These are phyloP conservation scores for Amylostereum areolatum DNA, from an alignment of 1,284 basidiomycete genomes.

Conservation along the genomic window DNA sequence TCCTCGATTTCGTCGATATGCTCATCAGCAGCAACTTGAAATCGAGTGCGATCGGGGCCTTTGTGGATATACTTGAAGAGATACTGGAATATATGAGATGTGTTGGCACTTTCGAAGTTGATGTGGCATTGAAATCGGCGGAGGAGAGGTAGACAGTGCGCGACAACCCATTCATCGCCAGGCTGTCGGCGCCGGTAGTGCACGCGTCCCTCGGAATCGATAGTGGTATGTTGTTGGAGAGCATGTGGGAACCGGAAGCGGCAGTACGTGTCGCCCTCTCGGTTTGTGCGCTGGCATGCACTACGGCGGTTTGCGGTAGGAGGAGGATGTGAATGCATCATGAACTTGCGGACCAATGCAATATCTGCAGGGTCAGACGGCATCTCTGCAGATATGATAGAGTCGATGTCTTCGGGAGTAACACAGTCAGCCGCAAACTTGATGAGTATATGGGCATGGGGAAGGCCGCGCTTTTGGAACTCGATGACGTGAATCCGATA, in stretches of 20 bases:
- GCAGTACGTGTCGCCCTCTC: conserved; percentile 13
- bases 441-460: conserved; percentile 32
- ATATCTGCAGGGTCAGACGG: conserved; percentile 19
- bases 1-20: conserved; percentile 27
- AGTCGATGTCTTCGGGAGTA: conserved; percentile 21
- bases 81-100: conserved; percentile 29
- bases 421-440: conserved; percentile 14
- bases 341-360: conserved; percentile 18
- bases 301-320: conserved; percentile 3
- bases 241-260: conserved; percentile 26
- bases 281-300: conserved; percentile 12
- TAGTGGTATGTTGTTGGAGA: conserved; percentile 16
- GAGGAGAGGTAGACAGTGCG: conserved; percentile 24
- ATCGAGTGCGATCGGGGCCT: conserved; percentile 15
- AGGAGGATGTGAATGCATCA: conserved; percentile 24
- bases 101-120: conserved; percentile 28
- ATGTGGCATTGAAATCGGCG: conserved; percentile 28
- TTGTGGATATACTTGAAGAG: conserved; percentile 36
- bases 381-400: conserved; percentile 26
- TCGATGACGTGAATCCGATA: conserved; percentile 30
- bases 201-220: conserved; percentile 19
- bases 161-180: conserved; percentile 25
- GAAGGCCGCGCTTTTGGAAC: conserved; percentile 33
- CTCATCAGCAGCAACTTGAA: conserved; percentile 2
- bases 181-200: conserved; percentile 18